Base-by-base conservation (phyloP, 139 green algal species). In the Spirogloea muscicola region DNA sequence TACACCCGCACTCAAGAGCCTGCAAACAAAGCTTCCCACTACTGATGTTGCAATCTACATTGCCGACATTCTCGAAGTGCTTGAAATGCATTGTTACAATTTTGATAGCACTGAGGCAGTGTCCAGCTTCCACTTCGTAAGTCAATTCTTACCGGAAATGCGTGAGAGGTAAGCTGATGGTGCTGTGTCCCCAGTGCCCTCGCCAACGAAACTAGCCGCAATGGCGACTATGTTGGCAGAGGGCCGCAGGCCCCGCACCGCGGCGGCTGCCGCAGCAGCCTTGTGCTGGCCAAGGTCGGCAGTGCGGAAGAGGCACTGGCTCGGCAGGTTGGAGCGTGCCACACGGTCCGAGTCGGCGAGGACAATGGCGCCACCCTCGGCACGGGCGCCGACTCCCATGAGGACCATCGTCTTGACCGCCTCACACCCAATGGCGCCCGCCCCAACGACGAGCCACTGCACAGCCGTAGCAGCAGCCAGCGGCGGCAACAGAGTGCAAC, bases 351-450 rank as follows among this genome's bases (percentile, higher is more conserved):
- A 34, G 34, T 82, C 74, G 7, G 27, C 27, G 60, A 82, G 9
- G 16, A 41, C 67, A n/a, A 82, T 62, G 55, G 34, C 18, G 10
- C 70, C 55, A 41, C 76, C 77, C 25, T 84, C 39, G 3, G 27
- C 55, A 9, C n/a, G 16, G 38, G 62, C 10, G 29, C 40, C 74
- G 3, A 82, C 52, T 3, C 74, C 74, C 74, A 82, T 82, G 37
- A 84, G 43, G 43, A 51, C 36, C 40, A 62, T 33, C 6, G 66
- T 76, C 49, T 77, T 81, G 16, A 83, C 58, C 33, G 66, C 25
- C 52, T 83, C 72, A 25, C 73, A 84, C 18, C 75, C 75, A 4
- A 83, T 63, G 5, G 61, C 76, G n/a, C 75, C 75, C 6, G 66
- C 60, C 3, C 75, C 75, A n/a, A 38, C 75, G 36, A 83, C 43